These are phyloP conservation scores for Auricularia auricula-judae DNA, from an alignment of 768 basidiomycete species.

Conservation along the genomic window DNA sequence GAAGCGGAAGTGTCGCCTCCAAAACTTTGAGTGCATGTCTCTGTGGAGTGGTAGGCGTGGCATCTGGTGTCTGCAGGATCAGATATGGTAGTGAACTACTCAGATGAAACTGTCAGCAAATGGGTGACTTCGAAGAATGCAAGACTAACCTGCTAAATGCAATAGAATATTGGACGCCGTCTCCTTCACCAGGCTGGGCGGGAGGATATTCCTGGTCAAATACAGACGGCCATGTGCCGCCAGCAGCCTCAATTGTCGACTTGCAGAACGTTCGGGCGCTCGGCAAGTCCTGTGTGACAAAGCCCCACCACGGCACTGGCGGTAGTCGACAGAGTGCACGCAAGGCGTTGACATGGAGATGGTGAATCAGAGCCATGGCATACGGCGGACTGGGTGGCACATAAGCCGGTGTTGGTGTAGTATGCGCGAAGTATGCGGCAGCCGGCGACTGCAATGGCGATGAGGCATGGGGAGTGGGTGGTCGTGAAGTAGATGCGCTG, in stretches of 20 bases:
- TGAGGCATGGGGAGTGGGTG: constrained; percentile 3
- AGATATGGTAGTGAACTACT: constrained; percentile 45
- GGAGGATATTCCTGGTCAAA: constrained; percentile 27
- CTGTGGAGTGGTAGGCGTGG: constrained; percentile 46
- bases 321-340: constrained; percentile 11
- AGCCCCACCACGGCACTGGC: constrained; percentile 10
- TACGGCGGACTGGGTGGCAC: constrained; percentile 1
- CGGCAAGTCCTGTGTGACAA: constrained; percentile 8
- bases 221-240: constrained; percentile 33
- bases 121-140: not conserved
- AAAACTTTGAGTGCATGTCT: constrained; percentile 54
- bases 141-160: constrained; percentile 20
- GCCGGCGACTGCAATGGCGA: not conserved
- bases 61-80: constrained; percentile 33
- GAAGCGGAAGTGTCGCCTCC: constrained; percentile 42
- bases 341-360: constrained; percentile 18
- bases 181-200: constrained; percentile 8
- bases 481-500: constrained; percentile 3
- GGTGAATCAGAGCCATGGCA: constrained; percentile 12
- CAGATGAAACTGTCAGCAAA: not conserved
- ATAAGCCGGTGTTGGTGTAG: constrained; percentile 1
- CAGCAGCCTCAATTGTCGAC: constrained; percentile 20
- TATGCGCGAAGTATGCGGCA: not conserved
- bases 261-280: constrained; percentile 10
- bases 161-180: constrained; percentile 24